These are phyloP conservation scores for Phoma sp. DNA, from an alignment of 2,329 filamentous ascomycete species.

Conservation along the genomic window DNA sequence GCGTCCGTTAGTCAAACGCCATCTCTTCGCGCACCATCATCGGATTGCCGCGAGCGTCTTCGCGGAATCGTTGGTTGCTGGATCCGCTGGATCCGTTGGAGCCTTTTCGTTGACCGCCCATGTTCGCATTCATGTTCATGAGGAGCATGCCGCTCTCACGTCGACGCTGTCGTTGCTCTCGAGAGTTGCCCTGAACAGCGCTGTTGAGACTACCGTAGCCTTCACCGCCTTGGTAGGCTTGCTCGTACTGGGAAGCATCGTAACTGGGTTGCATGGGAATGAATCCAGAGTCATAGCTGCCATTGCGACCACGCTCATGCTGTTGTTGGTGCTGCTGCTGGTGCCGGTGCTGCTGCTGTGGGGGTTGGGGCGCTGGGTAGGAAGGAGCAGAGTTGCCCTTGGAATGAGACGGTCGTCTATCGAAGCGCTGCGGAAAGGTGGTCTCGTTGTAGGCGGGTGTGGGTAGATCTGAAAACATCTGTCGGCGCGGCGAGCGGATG, in stretches of 20 bases:
- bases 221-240: slow-evolving; percentile 35
- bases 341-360: slow-evolving; percentile 34
- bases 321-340: slow-evolving; percentile 33
- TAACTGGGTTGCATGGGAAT: slow-evolving; percentile 59
- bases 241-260: slow-evolving; percentile 46
- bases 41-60: slow-evolving; percentile 26
- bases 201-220: slow-evolving; percentile 47
- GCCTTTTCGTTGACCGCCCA: slow-evolving; percentile 45
- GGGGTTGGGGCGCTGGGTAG: slow-evolving; percentile 35
- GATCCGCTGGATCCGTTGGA: slow-evolving; percentile 33
- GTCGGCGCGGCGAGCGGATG: slow-evolving; percentile 67
- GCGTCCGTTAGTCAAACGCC: slow-evolving; percentile 29
- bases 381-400: slow-evolving; percentile 28
- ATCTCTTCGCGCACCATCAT: slow-evolving; percentile 32
- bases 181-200: slow-evolving; percentile 32
- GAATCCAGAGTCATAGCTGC: slow-evolving; percentile 58
- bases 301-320: slow-evolving; percentile 36
- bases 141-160: slow-evolving; percentile 50
- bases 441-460: slow-evolving; percentile 68
- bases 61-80: slow-evolving; percentile 12
- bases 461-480: slow-evolving; percentile 71
- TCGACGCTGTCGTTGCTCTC: slow-evolving; percentile 42
- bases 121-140: slow-evolving; percentile 45
- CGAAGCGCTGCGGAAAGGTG: slow-evolving; percentile 51
- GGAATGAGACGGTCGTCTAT: slow-evolving; percentile 34